Conservation (phyloP, 2,329 filamentous ascomycete genomes). For the Volutella citrinella region DNA sequence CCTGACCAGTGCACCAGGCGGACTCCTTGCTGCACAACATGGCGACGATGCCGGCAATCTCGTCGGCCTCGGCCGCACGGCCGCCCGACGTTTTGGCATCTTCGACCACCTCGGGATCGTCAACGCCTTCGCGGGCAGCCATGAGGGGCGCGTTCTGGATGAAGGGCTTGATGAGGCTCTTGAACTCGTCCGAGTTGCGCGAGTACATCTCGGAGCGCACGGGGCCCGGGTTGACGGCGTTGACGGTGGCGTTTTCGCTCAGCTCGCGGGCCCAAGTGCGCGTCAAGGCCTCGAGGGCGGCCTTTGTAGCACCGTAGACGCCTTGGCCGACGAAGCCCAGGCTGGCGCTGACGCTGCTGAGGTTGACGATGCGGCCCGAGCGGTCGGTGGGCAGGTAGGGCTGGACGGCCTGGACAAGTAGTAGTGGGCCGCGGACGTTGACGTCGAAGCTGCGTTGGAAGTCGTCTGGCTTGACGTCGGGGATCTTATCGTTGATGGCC, state of each 20-base stretch:
- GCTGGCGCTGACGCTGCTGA: conserved; percentile 47
- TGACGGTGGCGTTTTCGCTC: conserved; percentile 48
- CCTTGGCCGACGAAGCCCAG: conserved; percentile 48
- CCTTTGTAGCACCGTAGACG: conserved; percentile 54
- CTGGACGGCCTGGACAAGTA: conserved; percentile 69
- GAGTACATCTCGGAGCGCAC: conserved; percentile 50
- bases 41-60: conserved; percentile 22
- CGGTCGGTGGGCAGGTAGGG: conserved; percentile 70
- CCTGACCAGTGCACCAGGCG: conserved; percentile 25
- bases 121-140: conserved; percentile 20
- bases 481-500: conserved; percentile 58
- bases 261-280: conserved; percentile 54
- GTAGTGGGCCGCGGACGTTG: conserved; percentile 75
- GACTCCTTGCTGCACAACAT: conserved; percentile 25
- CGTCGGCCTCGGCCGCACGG: conserved; percentile 24
- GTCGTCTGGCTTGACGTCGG: conserved; percentile 58
- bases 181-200: conserved; percentile 26
- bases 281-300: conserved; percentile 53
- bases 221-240: conserved; percentile 53
- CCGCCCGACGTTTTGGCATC: conserved; percentile 25
- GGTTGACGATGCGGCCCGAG: conserved; percentile 53
- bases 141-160: conserved; percentile 27
- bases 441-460: conserved; percentile 70
- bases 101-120: conserved; percentile 23
- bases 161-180: conserved; percentile 25